Evolutionary conservation across 768 basidiomycete species (phyloP), one percentile per base, ranked within the genome.

Genomic region (Pisolithus marmoratus): DNA sequence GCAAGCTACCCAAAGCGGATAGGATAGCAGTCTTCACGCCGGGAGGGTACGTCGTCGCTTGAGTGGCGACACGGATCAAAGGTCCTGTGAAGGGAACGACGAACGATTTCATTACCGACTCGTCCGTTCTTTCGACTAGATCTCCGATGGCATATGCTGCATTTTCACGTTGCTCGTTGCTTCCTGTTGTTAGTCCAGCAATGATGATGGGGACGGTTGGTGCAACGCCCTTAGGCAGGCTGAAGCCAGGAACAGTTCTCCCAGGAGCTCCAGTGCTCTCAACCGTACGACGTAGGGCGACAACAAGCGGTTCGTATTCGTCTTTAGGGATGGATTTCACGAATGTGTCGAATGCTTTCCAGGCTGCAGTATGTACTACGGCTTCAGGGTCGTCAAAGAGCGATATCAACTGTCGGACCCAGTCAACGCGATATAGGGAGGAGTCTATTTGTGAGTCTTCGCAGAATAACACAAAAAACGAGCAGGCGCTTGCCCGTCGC

Each of bases 71-170:
- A 60, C 94, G 87, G 62, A 96, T 97, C 57, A 97, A 85, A 8
- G 94, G 94, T 8, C 94, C 94, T 4, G 94, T 96, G 64, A 96
- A 90, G 19, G 91, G 88, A 15, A 96, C 93, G 55, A 95, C 93
- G 70, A 88, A 97, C 0, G 94, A 89, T 68, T 95, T 96, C 79
- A 98, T 89, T 0, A 93, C 84, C 17, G 68, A 69, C 62, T 85
- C 82, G n/a, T 86, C 80, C 1, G 94, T 96, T 26, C 83, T 80
- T 65, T 94, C 87, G 31, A 97, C 91, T 36, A 99, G 81, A 59
- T 97, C 95, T n/a, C 91, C 89, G 54, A 98, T 94, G 26, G 91
- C 94, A 60, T 92, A 92, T 0, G 95, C 93, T 0, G 95, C 94
- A 58, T 95, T 87, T 68, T 98, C 96, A 59, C 90, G 78, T 62